Percentiles rank a stretch among this genome's conserved stretches.
Evolutionary conservation across 1,284 basidiomycete genomes (phyloP).

Genomic region (Lentinula novae-zelandiae): DNA sequence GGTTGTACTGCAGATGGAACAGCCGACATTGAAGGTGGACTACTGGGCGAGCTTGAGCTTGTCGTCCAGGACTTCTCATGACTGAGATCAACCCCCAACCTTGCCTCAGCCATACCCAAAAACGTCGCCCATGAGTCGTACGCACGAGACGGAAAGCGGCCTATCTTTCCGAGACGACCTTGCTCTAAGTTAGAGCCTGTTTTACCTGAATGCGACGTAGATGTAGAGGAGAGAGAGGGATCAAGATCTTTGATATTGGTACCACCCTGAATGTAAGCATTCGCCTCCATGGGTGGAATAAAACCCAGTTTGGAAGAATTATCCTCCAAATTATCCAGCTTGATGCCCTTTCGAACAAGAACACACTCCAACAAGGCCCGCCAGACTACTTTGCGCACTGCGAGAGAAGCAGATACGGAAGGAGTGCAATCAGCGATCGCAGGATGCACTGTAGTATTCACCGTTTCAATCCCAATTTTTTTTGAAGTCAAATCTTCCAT

Average conservation of each 20-base stretch:
- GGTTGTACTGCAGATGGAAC: conserved; percentile 14
- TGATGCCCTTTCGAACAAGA: conserved; percentile 10
- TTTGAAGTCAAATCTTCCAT: conserved; percentile 27
- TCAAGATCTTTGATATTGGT: too few relatives aligned
- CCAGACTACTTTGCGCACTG: conserved; percentile 63
- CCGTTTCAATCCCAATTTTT: conserved; percentile 15
- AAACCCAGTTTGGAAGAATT: not conserved
- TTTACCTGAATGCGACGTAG: not conserved
- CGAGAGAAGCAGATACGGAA: conserved; percentile 25
- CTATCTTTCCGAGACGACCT: conserved; percentile 29
- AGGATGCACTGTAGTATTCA: not conserved
- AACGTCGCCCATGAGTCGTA: conserved; percentile 47
- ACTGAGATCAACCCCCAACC: conserved; percentile 30
- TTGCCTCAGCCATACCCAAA: conserved; percentile 31
- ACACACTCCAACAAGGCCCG: conserved; percentile 44
- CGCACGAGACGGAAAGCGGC: conserved; percentile 40
- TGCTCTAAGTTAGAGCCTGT: not conserved
- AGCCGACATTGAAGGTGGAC: not conserved
- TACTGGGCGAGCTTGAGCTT: not conserved
- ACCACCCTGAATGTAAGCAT: not conserved
- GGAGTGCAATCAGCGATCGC: not conserved
- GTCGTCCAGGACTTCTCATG: not conserved
- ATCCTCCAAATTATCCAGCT: not conserved
- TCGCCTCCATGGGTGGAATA: conserved; percentile 9
- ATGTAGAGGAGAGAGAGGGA: not conserved